Conservation (phyloP, 148 eudicot genomes). For the Polygonum maritimum region DNA sequence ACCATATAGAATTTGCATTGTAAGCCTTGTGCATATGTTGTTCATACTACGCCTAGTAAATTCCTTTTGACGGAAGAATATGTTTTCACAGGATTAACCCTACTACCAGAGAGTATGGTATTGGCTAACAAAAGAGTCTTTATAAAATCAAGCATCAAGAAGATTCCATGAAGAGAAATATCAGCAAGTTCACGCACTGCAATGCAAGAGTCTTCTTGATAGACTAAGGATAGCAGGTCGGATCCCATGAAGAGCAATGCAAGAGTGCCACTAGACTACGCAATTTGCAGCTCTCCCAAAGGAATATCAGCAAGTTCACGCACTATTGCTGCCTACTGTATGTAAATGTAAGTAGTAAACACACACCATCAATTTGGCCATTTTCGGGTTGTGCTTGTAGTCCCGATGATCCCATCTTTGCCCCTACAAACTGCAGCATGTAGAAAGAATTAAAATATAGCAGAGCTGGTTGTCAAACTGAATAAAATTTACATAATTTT, state of each 20-base stretch:
- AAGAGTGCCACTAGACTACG: too few relatives aligned
- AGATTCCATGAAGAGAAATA: too few relatives aligned
- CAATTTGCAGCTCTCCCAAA: too few relatives aligned
- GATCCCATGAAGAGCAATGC: too few relatives aligned
- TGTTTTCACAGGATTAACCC: background rate
- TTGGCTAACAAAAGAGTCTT: background rate
- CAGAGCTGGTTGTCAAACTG: background rate
- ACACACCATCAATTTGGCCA: slow-evolving; percentile 65
- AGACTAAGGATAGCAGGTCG: too few relatives aligned
- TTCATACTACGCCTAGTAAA: background rate
- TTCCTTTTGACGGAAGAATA: background rate
- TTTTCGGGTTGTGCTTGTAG: slow-evolving; percentile 63
- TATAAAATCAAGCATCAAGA: background rate
- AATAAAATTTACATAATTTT: background rate
- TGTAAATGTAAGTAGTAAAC: too few relatives aligned
- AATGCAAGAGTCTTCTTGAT: too few relatives aligned
- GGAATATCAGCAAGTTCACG: too few relatives aligned
- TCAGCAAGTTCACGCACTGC: too few relatives aligned
- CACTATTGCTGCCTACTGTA: too few relatives aligned
- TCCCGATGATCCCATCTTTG: slow-evolving; percentile 76
- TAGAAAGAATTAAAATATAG: slow-evolving; percentile 4
- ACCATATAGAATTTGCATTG: background rate
- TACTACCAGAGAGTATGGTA: background rate
- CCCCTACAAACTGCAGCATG: slow-evolving; percentile 67
- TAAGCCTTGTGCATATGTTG: background rate